A percentile compares a stretch with the other conserved stretches of the same genome.
phyloP scores from a whole-genome alignment of 2,329 filamentous ascomycete species.

The Beauveria pseudobassiana region DNA sequence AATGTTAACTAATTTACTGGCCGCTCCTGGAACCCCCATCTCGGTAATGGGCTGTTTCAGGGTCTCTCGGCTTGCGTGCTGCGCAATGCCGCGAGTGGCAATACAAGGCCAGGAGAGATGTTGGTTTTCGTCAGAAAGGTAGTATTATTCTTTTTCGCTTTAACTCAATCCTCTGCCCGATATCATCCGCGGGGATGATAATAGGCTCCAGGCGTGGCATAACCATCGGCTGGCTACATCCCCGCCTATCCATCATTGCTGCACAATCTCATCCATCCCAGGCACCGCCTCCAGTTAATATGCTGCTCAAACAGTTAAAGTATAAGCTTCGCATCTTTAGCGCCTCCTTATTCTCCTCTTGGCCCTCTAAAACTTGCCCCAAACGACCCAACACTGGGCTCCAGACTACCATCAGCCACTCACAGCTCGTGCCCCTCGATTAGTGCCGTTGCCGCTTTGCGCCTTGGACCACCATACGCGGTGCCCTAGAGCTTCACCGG shows the following conservation, averaged over 20 bases:
- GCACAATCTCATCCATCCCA: background rate
- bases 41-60: too few relatives aligned
- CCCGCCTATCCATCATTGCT: background rate
- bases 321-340: constrained; percentile 5
- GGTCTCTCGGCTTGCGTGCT: too few relatives aligned
- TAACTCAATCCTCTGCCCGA: too few relatives aligned
- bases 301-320: background rate
- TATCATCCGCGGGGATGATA: too few relatives aligned
- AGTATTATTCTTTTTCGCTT: too few relatives aligned
- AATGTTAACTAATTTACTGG: too few relatives aligned
- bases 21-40: too few relatives aligned
- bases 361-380: background rate
- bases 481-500: constrained; percentile 3
- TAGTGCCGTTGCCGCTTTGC: background rate
- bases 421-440: constrained; percentile 3
- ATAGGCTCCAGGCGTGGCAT: background rate
- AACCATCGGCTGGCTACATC: background rate
- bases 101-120: too few relatives aligned
- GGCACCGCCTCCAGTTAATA: constrained; percentile 1
- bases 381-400: background rate
- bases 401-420: constrained; percentile 3
- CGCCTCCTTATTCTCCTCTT: background rate
- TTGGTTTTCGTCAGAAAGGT: too few relatives aligned
- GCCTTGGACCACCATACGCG: background rate
- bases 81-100: too few relatives aligned